A percentile compares a stretch with the other conserved stretches of the same genome.
phyloP scores from a whole-genome alignment of 176 grass and related monocot genomes.

The Tuctoria greenei region DNA sequence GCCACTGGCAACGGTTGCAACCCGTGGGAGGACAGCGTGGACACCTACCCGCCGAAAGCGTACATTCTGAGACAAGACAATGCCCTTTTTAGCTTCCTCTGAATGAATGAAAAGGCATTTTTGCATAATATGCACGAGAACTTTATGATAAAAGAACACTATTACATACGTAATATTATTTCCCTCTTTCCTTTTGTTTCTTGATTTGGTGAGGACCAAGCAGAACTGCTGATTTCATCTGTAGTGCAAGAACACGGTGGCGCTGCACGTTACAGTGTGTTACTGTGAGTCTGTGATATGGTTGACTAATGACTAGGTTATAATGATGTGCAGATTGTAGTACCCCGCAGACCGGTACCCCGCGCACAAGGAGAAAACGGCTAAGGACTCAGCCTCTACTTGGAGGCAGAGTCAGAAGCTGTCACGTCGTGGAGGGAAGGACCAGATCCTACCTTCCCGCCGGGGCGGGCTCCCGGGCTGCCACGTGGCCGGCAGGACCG shows the following conservation, averaged over 20 bases:
- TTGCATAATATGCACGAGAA: not conserved
- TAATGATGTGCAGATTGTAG: not conserved
- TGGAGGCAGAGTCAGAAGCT: too few relatives aligned
- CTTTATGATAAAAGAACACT: too few relatives aligned
- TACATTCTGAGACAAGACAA: not conserved
- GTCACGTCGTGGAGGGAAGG: too few relatives aligned
- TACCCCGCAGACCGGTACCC: not conserved
- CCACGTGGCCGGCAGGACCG: too few relatives aligned
- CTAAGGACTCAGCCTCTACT: too few relatives aligned
- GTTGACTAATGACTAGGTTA: not conserved
- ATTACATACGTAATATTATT: too few relatives aligned
- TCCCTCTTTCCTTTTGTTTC: too few relatives aligned
- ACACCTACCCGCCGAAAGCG: conserved; percentile 57
- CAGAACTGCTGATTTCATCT: too few relatives aligned
- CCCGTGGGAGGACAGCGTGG: conserved; percentile 60
- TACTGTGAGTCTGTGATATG: not conserved
- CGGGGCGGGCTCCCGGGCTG: too few relatives aligned
- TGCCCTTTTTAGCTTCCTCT: not conserved
- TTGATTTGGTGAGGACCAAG: too few relatives aligned
- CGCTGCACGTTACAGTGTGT: not conserved
- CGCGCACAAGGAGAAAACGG: too few relatives aligned
- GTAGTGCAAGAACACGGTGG: not conserved
- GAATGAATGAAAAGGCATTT: not conserved
- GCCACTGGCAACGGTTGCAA: conserved; percentile 37
- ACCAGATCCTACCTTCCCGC: too few relatives aligned